Percentiles rank a stretch among this genome's conserved stretches.
These are phyloP conservation scores for Xylariales sp. DNA, from an alignment of 2,329 filamentous ascomycete genomes.

Conservation along the genomic window DNA sequence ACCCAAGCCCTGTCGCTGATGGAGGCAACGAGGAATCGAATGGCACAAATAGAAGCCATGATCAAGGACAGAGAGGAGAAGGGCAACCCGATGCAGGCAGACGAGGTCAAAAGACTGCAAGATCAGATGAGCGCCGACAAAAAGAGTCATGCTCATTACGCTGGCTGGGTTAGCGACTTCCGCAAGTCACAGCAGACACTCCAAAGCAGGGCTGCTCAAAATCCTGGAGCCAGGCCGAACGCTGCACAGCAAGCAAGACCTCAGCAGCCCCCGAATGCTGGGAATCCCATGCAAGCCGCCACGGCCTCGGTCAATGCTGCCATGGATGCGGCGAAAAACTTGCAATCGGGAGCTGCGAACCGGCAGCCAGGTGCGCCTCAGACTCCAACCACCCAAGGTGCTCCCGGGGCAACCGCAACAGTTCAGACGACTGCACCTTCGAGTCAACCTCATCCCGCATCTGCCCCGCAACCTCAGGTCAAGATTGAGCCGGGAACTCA, in stretches of 20 bases:
- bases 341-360: slow-evolving; percentile 21
- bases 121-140: slow-evolving; percentile 15
- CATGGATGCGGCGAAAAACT: slow-evolving; percentile 28
- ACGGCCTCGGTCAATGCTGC: slow-evolving; percentile 28
- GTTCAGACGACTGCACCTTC: slow-evolving; percentile 22
- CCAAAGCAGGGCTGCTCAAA: slow-evolving; percentile 14
- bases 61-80: slow-evolving; percentile 23
- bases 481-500: slow-evolving; percentile 30
- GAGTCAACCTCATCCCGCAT: slow-evolving; percentile 18
- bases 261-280: slow-evolving; percentile 17
- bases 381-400: slow-evolving; percentile 18
- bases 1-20: slow-evolving; percentile 19
- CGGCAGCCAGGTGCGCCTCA: slow-evolving; percentile 18
- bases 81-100: slow-evolving; percentile 14
- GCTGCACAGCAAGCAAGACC: slow-evolving; percentile 19
- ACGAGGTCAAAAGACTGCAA: slow-evolving; percentile 19
- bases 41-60: slow-evolving; percentile 15
- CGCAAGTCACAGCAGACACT: slow-evolving; percentile 8
- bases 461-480: slow-evolving; percentile 22
- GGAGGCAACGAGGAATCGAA: slow-evolving; percentile 18
- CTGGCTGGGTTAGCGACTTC: slow-evolving; percentile 19
- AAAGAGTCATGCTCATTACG: slow-evolving; percentile 18
- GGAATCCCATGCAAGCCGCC: slow-evolving; percentile 25
- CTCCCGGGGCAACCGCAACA: slow-evolving; percentile 15
- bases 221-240: slow-evolving; percentile 7